These are phyloP conservation scores for Blastobotrys petasosporus DNA, from an alignment of 1,139 yeast species.

Conservation along the genomic window DNA sequence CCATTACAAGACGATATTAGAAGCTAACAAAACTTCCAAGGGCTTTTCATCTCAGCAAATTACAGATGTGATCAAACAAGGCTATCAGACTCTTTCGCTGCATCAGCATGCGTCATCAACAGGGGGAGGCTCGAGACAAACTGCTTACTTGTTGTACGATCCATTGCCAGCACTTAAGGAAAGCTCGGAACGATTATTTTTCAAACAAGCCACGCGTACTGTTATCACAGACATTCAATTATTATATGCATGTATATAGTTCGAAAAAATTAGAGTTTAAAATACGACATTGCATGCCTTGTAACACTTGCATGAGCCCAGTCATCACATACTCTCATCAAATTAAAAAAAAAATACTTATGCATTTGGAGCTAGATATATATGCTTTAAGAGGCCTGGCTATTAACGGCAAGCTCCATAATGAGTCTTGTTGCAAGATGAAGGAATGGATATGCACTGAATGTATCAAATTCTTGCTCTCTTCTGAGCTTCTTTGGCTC, in stretches of 20 bases:
- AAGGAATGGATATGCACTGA: constrained; percentile 90
- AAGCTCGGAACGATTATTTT: constrained; percentile 24
- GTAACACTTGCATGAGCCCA: too few relatives aligned
- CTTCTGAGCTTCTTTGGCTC: constrained; percentile 36
- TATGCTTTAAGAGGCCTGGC: constrained; percentile 34
- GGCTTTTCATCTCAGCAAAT: constrained; percentile 24
- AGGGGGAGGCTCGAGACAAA: constrained; percentile 11
- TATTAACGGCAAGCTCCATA: constrained; percentile 94
- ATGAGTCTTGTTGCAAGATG: constrained; percentile 88
- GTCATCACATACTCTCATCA: not conserved
- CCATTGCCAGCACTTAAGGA: constrained; percentile 26
- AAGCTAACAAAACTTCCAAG: constrained; percentile 3
- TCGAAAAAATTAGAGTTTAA: not conserved
- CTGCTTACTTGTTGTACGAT: constrained; percentile 19
- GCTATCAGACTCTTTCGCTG: constrained; percentile 26
- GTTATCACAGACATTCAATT: constrained; percentile 25
- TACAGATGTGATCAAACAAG: constrained; percentile 26
- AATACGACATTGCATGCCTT: too few relatives aligned
- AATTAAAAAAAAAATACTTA: not conserved
- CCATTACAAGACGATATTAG: constrained; percentile 25
- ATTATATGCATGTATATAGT: constrained; percentile 16
- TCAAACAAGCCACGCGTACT: constrained; percentile 23
- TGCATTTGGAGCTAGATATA: not conserved
- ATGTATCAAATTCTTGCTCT: constrained; percentile 46
- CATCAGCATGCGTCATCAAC: constrained; percentile 20